phyloP scores from a whole-genome alignment of 345 rosid species.

The Populus davidiana region DNA sequence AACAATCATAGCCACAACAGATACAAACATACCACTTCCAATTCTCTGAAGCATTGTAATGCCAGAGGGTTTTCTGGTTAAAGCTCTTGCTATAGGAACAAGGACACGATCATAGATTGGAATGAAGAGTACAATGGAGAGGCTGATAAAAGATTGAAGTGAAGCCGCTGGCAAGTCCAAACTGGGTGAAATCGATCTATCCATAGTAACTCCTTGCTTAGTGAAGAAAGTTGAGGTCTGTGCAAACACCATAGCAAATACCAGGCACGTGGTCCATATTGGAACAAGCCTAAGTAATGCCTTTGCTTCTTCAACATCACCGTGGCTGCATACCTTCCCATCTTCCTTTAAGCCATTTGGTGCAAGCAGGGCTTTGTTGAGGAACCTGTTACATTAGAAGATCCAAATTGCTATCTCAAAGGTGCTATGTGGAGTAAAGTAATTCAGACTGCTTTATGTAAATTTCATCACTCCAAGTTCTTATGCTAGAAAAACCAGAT shows the following conservation, averaged over 20 bases:
- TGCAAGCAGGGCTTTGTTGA: constrained; percentile 23
- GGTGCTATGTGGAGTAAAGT: background rate
- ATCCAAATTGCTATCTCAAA: background rate
- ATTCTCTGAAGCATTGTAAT: constrained; percentile 31
- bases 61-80: constrained; percentile 21
- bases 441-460: background rate
- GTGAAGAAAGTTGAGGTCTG: constrained; percentile 27
- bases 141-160: constrained; percentile 15
- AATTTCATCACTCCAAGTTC: background rate
- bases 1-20: constrained; percentile 12
- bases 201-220: constrained; percentile 27
- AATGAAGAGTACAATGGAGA: constrained; percentile 16
- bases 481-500: background rate
- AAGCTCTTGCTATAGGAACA: constrained; percentile 19
- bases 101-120: constrained; percentile 23
- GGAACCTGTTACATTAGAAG: constrained; percentile 13
- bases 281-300: constrained; percentile 25
- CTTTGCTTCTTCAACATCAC: constrained; percentile 26
- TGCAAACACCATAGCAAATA: constrained; percentile 15
- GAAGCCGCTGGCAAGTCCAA: constrained; percentile 22
- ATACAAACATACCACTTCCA: constrained; percentile 21
- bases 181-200: constrained; percentile 16
- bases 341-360: constrained; percentile 6
- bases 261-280: constrained; percentile 25
- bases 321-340: constrained; percentile 9